A percentile compares a stretch with the other conserved stretches of the same genome.
Conservation (phyloP, 2,329 filamentous ascomycete species). For the Fusarium miscanthi region DNA sequence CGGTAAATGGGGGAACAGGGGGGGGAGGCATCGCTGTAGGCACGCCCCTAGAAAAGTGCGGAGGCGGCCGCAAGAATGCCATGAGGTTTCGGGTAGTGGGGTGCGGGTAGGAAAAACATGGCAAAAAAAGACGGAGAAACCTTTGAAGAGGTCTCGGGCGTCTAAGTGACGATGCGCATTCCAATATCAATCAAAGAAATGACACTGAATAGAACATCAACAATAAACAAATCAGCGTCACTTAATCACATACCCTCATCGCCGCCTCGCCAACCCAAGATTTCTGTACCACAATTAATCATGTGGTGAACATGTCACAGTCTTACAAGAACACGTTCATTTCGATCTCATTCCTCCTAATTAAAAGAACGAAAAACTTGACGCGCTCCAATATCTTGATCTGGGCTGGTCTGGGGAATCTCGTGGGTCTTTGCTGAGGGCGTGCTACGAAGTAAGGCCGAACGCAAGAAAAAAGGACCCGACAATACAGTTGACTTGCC, state of each 20-base stretch:
- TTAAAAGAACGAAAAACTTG: slow-evolving; percentile 12
- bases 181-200: background rate
- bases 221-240: background rate
- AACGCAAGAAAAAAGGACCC: slow-evolving; percentile 7
- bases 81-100: background rate
- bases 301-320: slow-evolving; percentile 9
- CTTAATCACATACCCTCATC: background rate
- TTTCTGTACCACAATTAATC: background rate
- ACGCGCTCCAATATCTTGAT: slow-evolving; percentile 40
- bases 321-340: background rate
- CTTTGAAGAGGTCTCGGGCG: background rate
- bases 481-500: background rate
- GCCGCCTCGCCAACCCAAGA: background rate
- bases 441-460: slow-evolving; percentile 50
- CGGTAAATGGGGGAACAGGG: no score
- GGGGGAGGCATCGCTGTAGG: background rate
- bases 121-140: slow-evolving; percentile 9
- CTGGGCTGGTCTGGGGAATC: slow-evolving; percentile 47
- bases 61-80: slow-evolving; percentile 16
- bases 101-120: slow-evolving; percentile 18
- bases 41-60: slow-evolving; percentile 15
- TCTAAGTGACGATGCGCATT: slow-evolving; percentile 3
- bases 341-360: background rate
- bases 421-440: slow-evolving; percentile 35
- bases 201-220: background rate